Conservation (phyloP, 805 yeast genomes). For the Ogataea saltuana region DNA sequence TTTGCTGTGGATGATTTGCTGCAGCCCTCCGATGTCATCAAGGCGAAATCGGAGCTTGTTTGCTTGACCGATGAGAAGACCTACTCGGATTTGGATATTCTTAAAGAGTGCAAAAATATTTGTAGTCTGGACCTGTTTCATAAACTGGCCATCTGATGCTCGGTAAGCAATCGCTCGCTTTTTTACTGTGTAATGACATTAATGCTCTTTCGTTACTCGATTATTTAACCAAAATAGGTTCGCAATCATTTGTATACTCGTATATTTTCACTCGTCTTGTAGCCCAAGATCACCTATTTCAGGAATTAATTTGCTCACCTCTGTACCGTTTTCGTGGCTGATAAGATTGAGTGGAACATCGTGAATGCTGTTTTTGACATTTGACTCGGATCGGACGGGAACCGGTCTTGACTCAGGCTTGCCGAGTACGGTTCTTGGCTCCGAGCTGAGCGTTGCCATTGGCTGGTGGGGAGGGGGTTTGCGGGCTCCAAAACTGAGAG, state of each 20-base stretch:
- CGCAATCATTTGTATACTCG: neutral
- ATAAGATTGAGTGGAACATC: conserved; percentile 17
- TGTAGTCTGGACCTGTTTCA: conserved; percentile 11
- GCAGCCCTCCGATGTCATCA: conserved; percentile 8
- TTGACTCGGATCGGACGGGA: neutral
- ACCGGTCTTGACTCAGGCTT: conserved; percentile 8
- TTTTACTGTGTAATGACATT: neutral
- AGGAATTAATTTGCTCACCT: conserved; percentile 15
- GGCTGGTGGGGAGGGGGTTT: neutral
- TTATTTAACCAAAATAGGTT: conserved; percentile 1
- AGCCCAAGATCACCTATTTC: conserved; percentile 11
- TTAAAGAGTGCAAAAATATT: conserved; percentile 7
- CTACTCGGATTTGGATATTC: conserved; percentile 5
- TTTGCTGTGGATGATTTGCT: conserved; percentile 13
- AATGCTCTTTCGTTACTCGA: conserved; percentile 4
- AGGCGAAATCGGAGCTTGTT: conserved; percentile 9
- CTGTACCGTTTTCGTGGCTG: conserved; percentile 12
- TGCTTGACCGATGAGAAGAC: neutral
- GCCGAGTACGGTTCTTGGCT: neutral
- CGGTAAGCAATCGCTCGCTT: neutral
- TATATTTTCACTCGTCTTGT: conserved; percentile 4
- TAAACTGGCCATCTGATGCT: conserved; percentile 10
- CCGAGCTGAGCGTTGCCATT: no score
- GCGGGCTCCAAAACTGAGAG: conserved; percentile 20
- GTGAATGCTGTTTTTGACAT: conserved; percentile 11